These are phyloP conservation scores for Acephala macrosclerotiorum DNA, from an alignment of 2,329 filamentous ascomycete genomes.

Conservation along the genomic window DNA sequence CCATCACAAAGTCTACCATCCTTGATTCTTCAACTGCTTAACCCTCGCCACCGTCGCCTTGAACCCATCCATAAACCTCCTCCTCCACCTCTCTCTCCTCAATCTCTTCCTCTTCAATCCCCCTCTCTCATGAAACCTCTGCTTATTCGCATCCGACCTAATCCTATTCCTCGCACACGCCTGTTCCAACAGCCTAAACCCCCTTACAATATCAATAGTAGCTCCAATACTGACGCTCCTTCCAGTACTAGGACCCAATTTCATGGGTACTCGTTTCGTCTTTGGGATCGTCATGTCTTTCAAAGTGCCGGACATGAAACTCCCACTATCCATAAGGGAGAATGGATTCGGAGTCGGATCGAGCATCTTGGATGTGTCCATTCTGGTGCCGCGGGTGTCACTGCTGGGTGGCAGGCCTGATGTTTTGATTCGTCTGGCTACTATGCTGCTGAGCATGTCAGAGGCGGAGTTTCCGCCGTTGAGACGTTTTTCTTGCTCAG, in stretches of 20 bases:
- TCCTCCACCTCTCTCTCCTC: slow-evolving; percentile 72
- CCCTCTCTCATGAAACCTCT: slow-evolving; percentile 77
- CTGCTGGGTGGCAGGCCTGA: neutral
- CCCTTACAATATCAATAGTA: slow-evolving; percentile 38
- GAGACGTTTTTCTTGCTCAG: neutral
- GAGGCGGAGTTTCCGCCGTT: slow-evolving; percentile 26
- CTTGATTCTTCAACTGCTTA: slow-evolving; percentile 75
- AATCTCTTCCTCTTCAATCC: slow-evolving; percentile 82
- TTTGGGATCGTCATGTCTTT: neutral
- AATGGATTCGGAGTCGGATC: too few relatives aligned
- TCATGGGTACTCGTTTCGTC: slow-evolving; percentile 25
- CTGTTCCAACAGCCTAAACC: slow-evolving; percentile 47
- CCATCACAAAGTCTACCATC: slow-evolving; percentile 65
- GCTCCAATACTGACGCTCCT: slow-evolving; percentile 32
- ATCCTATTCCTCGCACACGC: slow-evolving; percentile 63
- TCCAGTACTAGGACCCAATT: slow-evolving; percentile 39
- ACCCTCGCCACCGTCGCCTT: slow-evolving; percentile 69
- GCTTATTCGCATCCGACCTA: slow-evolving; percentile 58
- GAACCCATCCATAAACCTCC: slow-evolving; percentile 74
- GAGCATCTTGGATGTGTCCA: slow-evolving; percentile 20
- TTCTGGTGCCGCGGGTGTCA: neutral
- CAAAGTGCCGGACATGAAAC: neutral
- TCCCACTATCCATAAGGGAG: neutral
- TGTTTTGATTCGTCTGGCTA: neutral
- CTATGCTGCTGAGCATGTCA: slow-evolving; percentile 20